A percentile compares a stretch with the other conserved stretches of the same genome.
Evolutionary conservation across 1,139 yeast genomes (phyloP).

Genomic region (Candida gigantensis): DNA sequence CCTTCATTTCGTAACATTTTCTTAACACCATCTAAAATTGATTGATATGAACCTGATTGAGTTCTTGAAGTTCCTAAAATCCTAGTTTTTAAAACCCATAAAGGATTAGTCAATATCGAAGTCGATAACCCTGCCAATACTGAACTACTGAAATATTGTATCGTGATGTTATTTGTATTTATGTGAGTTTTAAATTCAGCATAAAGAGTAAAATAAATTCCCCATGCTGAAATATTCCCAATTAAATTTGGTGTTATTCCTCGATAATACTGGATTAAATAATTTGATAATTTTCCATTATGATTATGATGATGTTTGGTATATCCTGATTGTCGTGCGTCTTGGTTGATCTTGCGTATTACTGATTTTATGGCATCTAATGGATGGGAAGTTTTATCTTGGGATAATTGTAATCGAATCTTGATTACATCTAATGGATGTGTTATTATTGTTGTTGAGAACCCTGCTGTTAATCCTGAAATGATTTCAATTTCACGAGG

Average conservation of each 20-base stretch:
- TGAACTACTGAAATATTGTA: constrained; percentile 39
- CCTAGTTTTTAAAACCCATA: constrained; percentile 90
- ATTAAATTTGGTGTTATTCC: constrained; percentile 79
- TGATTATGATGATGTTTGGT: no score
- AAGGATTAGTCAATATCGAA: constrained; percentile 79
- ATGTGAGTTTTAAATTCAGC: constrained; percentile 50
- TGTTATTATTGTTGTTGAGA: constrained; percentile 71
- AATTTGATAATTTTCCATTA: no score
- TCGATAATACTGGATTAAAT: constrained; percentile 49
- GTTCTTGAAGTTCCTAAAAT: constrained; percentile 61
- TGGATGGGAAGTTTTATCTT: constrained; percentile 8
- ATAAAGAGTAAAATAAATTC: constrained; percentile 76
- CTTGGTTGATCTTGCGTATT: constrained; percentile 20
- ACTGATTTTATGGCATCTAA: constrained; percentile 16
- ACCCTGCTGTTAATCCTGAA: constrained; percentile 85
- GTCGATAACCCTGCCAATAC: constrained; percentile 72
- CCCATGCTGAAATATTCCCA: constrained; percentile 91
- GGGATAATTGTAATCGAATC: constrained; percentile 65
- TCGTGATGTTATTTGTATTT: constrained; percentile 20
- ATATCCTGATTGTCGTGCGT: no score
- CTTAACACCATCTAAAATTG: constrained; percentile 55
- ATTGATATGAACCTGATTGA: constrained; percentile 54
- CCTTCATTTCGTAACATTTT: constrained; percentile 66
- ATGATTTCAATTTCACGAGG: constrained; percentile 46
- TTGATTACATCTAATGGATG: constrained; percentile 91